phyloP scores from a whole-genome alignment of 495 filamentous ascomycete species.

The Lichina pygmaea region DNA sequence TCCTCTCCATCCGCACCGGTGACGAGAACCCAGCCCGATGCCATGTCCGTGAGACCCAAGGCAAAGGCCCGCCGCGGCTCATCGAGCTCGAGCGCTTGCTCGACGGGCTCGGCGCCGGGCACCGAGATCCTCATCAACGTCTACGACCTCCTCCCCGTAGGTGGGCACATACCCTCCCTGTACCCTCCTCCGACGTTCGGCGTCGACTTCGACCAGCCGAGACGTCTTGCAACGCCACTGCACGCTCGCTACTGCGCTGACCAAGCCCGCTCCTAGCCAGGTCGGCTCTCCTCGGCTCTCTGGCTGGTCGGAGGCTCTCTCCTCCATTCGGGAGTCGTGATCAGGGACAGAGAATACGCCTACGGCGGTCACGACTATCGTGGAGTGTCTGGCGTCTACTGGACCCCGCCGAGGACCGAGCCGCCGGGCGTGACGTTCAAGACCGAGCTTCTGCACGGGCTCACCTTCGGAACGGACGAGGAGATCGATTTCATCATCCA shows the following conservation, averaged over 20 bases:
- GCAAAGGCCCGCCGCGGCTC: conserved; percentile 7
- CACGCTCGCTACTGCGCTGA: not conserved
- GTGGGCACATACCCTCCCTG: conserved; percentile 3
- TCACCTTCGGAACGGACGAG: conserved; percentile 28
- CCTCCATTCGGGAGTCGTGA: conserved; percentile 55
- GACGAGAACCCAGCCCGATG: no score
- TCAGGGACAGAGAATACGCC: conserved; percentile 50
- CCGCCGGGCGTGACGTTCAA: conserved; percentile 51
- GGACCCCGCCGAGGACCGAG: conserved; percentile 35
- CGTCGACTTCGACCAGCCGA: not conserved
- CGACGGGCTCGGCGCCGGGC: conserved; percentile 31
- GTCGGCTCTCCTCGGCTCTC: conserved; percentile 34
- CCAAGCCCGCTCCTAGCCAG: conserved; percentile 19
- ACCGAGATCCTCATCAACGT: conserved; percentile 55
- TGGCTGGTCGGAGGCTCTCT: conserved; percentile 48
- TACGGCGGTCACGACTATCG: conserved; percentile 50
- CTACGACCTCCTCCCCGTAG: conserved; percentile 50
- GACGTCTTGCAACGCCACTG: not conserved
- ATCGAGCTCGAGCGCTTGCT: conserved; percentile 15
- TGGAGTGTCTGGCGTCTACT: conserved; percentile 50
- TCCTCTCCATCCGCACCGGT: no score
- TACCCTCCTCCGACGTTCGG: not conserved
- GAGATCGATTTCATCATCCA: conserved; percentile 42
- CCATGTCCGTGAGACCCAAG: no score
- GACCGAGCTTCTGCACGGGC: conserved; percentile 41